Conservation (phyloP, 305 asterid species). For the Plantago coronopus region DNA sequence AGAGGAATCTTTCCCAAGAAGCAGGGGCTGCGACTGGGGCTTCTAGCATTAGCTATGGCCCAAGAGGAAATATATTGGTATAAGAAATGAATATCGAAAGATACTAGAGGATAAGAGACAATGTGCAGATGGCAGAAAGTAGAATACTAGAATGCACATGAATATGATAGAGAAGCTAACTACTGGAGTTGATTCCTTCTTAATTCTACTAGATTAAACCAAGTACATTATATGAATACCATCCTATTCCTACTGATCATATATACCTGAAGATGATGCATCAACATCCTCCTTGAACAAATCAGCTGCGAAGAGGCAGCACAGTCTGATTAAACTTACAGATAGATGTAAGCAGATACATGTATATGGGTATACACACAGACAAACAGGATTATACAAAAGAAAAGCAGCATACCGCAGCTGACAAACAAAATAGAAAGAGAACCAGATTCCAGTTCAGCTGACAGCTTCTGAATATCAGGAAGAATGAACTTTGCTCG, state of each 20-base stretch:
- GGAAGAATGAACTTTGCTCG: conserved; percentile 80
- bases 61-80: conserved; percentile 27
- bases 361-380: conserved; percentile 1
- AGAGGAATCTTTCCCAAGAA: conserved; percentile 81
- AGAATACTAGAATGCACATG: conserved; percentile 12
- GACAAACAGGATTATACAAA: conserved; percentile 20
- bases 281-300: conserved; percentile 48
- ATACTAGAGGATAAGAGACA: conserved; percentile 11
- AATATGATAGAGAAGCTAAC: neutral
- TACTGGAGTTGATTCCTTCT: no score
- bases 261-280: conserved; percentile 56
- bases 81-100: conserved; percentile 13
- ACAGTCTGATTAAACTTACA: conserved; percentile 21
- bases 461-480: conserved; percentile 71
- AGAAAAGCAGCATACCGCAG: conserved; percentile 53
- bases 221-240: neutral
- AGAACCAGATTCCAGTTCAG: conserved; percentile 71
- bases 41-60: conserved; percentile 62
- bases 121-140: conserved; percentile 16
- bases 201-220: no score
- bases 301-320: conserved; percentile 54
- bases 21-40: conserved; percentile 77
- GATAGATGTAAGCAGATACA: conserved; percentile 3
- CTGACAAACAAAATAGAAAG: conserved; percentile 81
- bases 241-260: conserved; percentile 9